Evolutionary conservation across 768 basidiomycete species (phyloP).

Genomic region (Lactarius quietus): DNA sequence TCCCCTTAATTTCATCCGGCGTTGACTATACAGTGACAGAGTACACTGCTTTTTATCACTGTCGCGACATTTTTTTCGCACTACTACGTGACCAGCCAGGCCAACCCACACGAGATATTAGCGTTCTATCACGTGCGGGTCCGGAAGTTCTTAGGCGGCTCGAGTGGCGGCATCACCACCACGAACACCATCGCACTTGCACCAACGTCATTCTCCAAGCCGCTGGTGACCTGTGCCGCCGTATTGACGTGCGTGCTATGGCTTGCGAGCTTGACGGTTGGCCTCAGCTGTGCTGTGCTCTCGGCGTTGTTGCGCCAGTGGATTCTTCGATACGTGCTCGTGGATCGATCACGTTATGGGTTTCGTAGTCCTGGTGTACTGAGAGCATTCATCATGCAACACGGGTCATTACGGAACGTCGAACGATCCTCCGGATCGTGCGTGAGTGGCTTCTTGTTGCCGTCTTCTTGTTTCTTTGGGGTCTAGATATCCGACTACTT

Average conservation of each 20-base stretch:
- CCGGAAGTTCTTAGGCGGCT: not conserved
- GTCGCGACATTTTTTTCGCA: not conserved
- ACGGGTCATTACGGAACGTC: not conserved
- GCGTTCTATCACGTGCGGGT: not conserved
- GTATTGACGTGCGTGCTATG: not conserved
- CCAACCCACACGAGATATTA: not conserved
- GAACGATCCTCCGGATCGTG: not conserved
- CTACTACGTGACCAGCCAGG: not conserved
- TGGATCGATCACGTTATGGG: not conserved
- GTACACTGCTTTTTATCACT: not conserved
- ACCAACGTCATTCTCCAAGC: not conserved
- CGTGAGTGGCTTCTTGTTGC: not conserved
- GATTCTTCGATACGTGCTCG: not conserved
- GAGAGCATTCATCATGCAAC: not conserved
- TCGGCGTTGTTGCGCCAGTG: not conserved
- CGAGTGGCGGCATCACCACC: not conserved
- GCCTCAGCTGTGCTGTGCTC: slow-evolving; percentile 2
- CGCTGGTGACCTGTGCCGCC: not conserved
- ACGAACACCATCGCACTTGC: not conserved
- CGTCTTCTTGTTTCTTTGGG: slow-evolving; percentile 7
- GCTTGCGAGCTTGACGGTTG: slow-evolving; percentile 4
- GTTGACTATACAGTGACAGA: slow-evolving; percentile 1
- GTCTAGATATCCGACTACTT: not conserved
- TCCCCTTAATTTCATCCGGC: not conserved
- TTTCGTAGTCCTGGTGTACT: not conserved